Evolutionary conservation across 192 early-diverging fungal genomes (phyloP), one percentile per base, ranked within the genome.

Genomic region (Coemansia sp.): DNA sequence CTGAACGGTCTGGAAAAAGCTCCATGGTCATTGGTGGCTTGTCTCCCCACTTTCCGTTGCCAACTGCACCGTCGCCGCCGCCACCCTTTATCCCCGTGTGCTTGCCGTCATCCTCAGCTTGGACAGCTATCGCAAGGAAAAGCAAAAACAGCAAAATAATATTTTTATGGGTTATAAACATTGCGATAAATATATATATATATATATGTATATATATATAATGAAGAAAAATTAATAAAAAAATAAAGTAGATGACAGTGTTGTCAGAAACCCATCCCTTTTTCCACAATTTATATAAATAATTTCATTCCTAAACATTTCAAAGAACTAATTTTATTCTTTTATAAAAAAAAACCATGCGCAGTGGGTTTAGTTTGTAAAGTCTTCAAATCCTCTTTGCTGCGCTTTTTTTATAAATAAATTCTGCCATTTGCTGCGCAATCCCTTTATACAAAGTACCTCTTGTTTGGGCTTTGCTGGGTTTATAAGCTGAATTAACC

Each of bases 41-140:
- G 71, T 81, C 79, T 8, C 79, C 73, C 37, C 60, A 64, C 2
- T 63, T 20, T 5, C 79, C 74, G 9, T 39, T 66, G 55, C 79
- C 79, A 43, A 48, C 67, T 51, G 62, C 60, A 1, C 35, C 32
- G 48, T 63, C 68, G 59, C 78, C 73, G 14, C 78, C 78, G 14
- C 78, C 78, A 5, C 78, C 78, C 12, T 11, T 48, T 12, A 14
- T 48, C 45, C 45, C 45, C 45, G 45, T 48, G 9, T 48, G 45
- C 45, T 48, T 48, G 45, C 45, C 45, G 12, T 48, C 45, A 11
- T 48, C 45, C 12, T 3, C 45, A 14, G 8, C 45, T 2, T 48
- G 45, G 3, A 48, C 45, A 2, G 45, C 12, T 14, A 48, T 14
- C 9, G 45, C 45, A 12, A 48, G 5, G 9, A 14, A 48, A 14